phyloP scores from a whole-genome alignment of 352 stramenopile species.

The Aphanomyces astaci region DNA sequence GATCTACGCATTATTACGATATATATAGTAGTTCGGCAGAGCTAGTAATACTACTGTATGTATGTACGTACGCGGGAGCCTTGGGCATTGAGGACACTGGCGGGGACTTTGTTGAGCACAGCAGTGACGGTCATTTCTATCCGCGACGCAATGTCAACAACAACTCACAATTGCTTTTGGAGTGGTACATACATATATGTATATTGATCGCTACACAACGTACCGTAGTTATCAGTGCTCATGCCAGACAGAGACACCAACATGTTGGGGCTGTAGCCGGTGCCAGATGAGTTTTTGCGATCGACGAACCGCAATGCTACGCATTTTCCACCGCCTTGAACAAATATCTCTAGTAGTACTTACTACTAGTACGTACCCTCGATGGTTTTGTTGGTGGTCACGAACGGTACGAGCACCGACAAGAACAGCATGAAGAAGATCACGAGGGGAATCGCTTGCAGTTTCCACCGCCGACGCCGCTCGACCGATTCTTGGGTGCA shows the following conservation, averaged over 20 bases:
- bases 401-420: constrained; percentile 2
- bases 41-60: no score
- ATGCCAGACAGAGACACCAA: not conserved
- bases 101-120: not conserved
- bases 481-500: constrained; percentile 25
- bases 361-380: not conserved
- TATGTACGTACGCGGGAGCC: not conserved
- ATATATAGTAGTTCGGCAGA: no score
- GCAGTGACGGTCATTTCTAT: not conserved
- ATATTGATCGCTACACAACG: no score
- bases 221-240: not conserved
- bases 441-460: not conserved
- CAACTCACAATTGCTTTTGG: no score
- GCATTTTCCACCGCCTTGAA: no score
- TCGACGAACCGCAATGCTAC: not conserved
- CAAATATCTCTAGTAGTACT: no score
- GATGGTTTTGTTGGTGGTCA: not conserved
- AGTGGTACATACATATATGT: no score
- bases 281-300: not conserved
- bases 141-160: no score
- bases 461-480: not conserved
- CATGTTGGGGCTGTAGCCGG: not conserved
- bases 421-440: constrained; percentile 20
- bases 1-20: no score
- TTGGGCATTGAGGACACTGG: not conserved